These are phyloP conservation scores for Leccinum variicolor DNA, from an alignment of 768 basidiomycete species.

Conservation along the genomic window DNA sequence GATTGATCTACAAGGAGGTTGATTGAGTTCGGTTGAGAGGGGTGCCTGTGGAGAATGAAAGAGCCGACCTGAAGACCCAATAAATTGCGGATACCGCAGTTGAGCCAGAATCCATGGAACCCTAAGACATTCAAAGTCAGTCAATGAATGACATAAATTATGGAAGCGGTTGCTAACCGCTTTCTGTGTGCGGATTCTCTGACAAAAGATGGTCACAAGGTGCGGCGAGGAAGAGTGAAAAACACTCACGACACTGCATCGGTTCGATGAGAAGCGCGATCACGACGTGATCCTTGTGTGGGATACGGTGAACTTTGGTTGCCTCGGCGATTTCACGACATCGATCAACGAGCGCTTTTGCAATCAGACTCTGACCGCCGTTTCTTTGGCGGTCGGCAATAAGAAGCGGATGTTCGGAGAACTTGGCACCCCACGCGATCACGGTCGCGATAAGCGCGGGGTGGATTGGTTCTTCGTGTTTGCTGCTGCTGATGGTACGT, in stretches of 20 bases:
- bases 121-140: constrained; percentile 42
- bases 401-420: constrained; percentile 87
- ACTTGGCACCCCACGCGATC: constrained; percentile 89
- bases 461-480: constrained; percentile 48
- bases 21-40: constrained; percentile 6
- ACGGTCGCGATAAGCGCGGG: constrained; percentile 82
- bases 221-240: background rate
- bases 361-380: constrained; percentile 70
- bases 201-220: constrained; percentile 10
- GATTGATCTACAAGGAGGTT: constrained; percentile 60
- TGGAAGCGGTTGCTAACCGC: constrained; percentile 44
- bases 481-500: constrained; percentile 18
- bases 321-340: constrained; percentile 85
- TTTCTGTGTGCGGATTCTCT: constrained; percentile 74
- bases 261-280: constrained; percentile 80
- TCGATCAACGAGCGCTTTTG: constrained; percentile 73
- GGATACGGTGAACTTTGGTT: constrained; percentile 80
- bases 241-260: constrained; percentile 78
- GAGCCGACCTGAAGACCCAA: constrained; percentile 63
- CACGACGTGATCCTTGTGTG: constrained; percentile 77
- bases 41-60: constrained; percentile 11
- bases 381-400: constrained; percentile 72
- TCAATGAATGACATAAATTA: constrained; percentile 11
- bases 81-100: constrained; percentile 72
- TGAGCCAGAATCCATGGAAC: constrained; percentile 84